These are phyloP conservation scores for Closterium sp. DNA, from an alignment of 139 green algal species.

Conservation along the genomic window DNA sequence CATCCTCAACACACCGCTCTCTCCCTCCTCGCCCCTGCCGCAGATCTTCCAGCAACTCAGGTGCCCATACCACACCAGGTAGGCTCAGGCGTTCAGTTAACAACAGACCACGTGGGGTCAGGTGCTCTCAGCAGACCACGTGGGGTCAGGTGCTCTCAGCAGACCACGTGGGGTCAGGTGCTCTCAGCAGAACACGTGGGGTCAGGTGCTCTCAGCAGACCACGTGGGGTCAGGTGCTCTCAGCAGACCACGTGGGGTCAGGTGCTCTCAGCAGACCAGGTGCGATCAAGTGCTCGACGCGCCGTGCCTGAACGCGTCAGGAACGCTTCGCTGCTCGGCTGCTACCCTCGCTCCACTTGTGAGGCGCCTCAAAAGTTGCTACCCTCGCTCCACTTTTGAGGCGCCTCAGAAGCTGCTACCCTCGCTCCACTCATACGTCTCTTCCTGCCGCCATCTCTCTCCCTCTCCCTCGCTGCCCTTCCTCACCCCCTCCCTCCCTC, in stretches of 20 bases:
- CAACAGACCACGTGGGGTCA: background rate
- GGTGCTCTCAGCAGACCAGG: background rate
- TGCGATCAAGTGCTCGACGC: conserved; percentile 22
- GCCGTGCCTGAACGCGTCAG: conserved; percentile 24
- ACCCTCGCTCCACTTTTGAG: background rate
- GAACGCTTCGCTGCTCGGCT: conserved; percentile 23
- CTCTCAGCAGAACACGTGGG: background rate
- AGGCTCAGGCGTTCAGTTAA: background rate
- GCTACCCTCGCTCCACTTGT: background rate
- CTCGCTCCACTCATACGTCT: background rate
- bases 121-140: background rate
- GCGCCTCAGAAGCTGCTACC: too few species aligned
- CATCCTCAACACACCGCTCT: conserved; percentile 39
- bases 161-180: too few species aligned
- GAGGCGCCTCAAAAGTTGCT: too few species aligned
- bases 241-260: background rate
- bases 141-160: too few species aligned
- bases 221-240: background rate
- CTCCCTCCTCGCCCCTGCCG: background rate
- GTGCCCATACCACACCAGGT: background rate
- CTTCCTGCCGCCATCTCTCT: background rate
- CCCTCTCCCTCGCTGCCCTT: background rate
- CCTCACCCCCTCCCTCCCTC: background rate
- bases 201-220: background rate
- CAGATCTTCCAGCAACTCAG: background rate